These are phyloP conservation scores for Psilocybe subaeruginosa DNA, from an alignment of 768 basidiomycete genomes.

Conservation along the genomic window DNA sequence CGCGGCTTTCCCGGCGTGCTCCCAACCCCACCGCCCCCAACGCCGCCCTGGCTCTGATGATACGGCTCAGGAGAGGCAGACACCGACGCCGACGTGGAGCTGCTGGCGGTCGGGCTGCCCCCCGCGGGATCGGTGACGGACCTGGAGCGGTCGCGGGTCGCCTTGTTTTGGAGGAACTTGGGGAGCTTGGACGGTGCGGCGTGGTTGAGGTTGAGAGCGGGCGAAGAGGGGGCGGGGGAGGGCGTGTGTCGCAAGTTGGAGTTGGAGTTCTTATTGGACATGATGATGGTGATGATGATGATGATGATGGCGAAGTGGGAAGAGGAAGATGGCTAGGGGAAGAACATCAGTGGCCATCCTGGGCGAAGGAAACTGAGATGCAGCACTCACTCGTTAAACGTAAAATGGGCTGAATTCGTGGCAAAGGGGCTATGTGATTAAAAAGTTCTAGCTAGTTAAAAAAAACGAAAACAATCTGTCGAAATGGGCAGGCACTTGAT, in stretches of 20 bases:
- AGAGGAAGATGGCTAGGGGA: neutral
- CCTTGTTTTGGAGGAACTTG: slow-evolving; percentile 69
- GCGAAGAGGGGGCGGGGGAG: slow-evolving; percentile 21
- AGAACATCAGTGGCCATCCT: slow-evolving; percentile 4
- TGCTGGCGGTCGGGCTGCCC: slow-evolving; percentile 45
- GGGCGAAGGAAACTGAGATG: neutral
- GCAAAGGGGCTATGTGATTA: neutral
- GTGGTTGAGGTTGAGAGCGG: slow-evolving; percentile 40
- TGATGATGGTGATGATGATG: slow-evolving; percentile 22
- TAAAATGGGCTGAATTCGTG: slow-evolving; percentile 9
- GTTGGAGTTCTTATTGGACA: slow-evolving; percentile 44
- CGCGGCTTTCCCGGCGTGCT: slow-evolving; percentile 27
- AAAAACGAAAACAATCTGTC: neutral
- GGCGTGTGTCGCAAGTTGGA: slow-evolving; percentile 32
- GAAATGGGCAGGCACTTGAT: neutral
- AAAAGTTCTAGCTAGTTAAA: neutral
- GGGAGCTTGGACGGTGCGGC: slow-evolving; percentile 53
- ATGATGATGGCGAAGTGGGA: neutral
- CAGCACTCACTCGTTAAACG: slow-evolving; percentile 13
- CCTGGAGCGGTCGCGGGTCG: slow-evolving; percentile 59
- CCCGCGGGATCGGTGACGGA: slow-evolving; percentile 45
- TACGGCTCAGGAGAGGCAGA: slow-evolving; percentile 28
- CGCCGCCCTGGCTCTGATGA: neutral
- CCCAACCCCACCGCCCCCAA: slow-evolving; percentile 21
- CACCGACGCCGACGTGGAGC: slow-evolving; percentile 30